Conservation (phyloP, 225 moss, liverwort and hornwort genomes). For the Marchantia polymorpha region DNA sequence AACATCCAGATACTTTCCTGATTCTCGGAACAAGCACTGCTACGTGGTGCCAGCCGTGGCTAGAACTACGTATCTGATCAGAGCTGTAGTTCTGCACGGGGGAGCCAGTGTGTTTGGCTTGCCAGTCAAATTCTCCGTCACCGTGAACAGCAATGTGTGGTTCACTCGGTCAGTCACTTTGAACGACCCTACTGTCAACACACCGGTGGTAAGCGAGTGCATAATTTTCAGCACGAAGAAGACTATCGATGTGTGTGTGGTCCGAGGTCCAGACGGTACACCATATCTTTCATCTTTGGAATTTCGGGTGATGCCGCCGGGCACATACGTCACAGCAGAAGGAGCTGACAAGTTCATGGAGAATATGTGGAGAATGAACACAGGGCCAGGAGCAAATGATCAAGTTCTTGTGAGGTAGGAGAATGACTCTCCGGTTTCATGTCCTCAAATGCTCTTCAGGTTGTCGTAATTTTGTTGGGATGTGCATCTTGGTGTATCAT, state of each 20-base stretch:
- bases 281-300: slow-evolving; percentile 28
- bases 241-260: slow-evolving; percentile 16
- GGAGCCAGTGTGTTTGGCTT: neutral
- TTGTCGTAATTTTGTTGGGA: no score
- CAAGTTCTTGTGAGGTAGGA: neutral
- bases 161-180: neutral
- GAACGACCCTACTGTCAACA: neutral
- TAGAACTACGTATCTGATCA: slow-evolving; percentile 6
- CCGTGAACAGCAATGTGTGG: slow-evolving; percentile 18
- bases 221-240: neutral
- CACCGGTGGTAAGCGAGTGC: slow-evolving; percentile 2
- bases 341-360: neutral
- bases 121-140: slow-evolving; percentile 12
- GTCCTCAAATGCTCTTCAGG: neutral
- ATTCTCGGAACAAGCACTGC: slow-evolving; percentile 14
- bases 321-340: neutral
- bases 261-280: neutral
- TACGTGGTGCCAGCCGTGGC: slow-evolving; percentile 7
- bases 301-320: slow-evolving; percentile 15
- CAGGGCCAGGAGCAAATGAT: neutral
- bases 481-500: no score
- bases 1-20: slow-evolving; percentile 21
- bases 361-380: neutral
- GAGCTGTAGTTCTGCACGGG: slow-evolving; percentile 6
- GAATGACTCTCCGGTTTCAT: neutral